phyloP scores from a whole-genome alignment of 2,329 filamentous ascomycete species.

The Zymoseptoria crescenta region DNA sequence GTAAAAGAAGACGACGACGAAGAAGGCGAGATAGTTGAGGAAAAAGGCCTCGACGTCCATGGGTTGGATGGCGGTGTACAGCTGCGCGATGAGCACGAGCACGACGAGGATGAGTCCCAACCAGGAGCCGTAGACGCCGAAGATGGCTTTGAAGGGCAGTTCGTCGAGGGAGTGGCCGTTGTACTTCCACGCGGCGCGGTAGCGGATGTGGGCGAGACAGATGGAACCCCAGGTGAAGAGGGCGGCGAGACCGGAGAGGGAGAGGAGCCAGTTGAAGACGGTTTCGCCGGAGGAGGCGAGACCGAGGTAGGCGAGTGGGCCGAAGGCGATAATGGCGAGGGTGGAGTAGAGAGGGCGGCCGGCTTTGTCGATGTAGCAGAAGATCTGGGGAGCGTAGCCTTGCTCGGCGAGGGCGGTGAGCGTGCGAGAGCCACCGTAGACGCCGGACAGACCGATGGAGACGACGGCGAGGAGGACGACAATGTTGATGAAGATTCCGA shows the following conservation, averaged over 20 bases:
- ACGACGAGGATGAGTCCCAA: conserved; percentile 68
- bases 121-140: conserved; percentile 73
- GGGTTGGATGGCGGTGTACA: background rate
- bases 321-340: conserved; percentile 37
- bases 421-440: conserved; percentile 86
- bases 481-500: conserved; percentile 88
- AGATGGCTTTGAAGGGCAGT: conserved; percentile 72
- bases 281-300: conserved; percentile 39
- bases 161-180: conserved; percentile 61
- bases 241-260: conserved; percentile 63
- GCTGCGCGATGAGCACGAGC: conserved; percentile 67
- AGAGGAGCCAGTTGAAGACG: conserved; percentile 59
- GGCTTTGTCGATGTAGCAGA: conserved; percentile 52
- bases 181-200: conserved; percentile 53
- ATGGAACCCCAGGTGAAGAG: conserved; percentile 71
- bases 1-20: conserved; percentile 50
- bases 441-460: conserved; percentile 60
- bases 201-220: conserved; percentile 57
- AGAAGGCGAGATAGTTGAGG: conserved; percentile 46
- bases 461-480: conserved; percentile 89
- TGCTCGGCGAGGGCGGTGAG: conserved; percentile 85
- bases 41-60: conserved; percentile 42
- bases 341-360: conserved; percentile 54
- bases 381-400: conserved; percentile 47
- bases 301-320: conserved; percentile 52